These are phyloP conservation scores for Arthonia radiata DNA, from an alignment of 495 filamentous ascomycete genomes.

Conservation along the genomic window DNA sequence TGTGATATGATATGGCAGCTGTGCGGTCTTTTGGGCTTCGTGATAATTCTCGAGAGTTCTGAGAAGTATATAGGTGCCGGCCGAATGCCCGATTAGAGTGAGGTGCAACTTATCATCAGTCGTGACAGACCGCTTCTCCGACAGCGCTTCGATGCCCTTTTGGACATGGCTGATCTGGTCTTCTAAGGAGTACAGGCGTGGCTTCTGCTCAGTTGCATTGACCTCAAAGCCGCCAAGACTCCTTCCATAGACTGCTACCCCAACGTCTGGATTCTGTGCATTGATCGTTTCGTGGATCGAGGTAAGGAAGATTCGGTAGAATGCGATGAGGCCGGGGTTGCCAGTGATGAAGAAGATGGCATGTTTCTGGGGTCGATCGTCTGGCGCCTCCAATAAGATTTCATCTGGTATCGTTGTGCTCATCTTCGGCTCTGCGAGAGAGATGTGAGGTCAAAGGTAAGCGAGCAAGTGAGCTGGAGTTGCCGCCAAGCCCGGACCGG, in stretches of 20 bases:
- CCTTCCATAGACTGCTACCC: slow-evolving; percentile 29
- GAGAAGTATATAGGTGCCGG: slow-evolving; percentile 13
- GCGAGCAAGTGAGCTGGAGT: too few species aligned
- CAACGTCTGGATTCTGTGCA: slow-evolving; percentile 2
- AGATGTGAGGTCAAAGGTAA: too few species aligned
- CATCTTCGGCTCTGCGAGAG: too few species aligned
- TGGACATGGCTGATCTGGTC: slow-evolving; percentile 33
- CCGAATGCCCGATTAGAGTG: slow-evolving; percentile 32
- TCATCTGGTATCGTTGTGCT: too few species aligned
- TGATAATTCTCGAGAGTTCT: slow-evolving; percentile 4
- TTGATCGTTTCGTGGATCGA: slow-evolving; percentile 16
- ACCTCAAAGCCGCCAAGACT: slow-evolving; percentile 50
- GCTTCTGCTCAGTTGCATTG: slow-evolving; percentile 6
- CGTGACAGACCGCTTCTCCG: slow-evolving; percentile 1
- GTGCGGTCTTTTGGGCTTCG: not conserved
- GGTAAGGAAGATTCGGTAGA: slow-evolving; percentile 52
- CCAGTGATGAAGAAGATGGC: slow-evolving; percentile 51
- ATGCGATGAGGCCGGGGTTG: slow-evolving; percentile 65
- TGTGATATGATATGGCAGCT: too few species aligned
- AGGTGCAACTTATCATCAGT: slow-evolving; percentile 16
- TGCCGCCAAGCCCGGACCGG: too few species aligned
- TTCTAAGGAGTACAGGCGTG: slow-evolving; percentile 21
- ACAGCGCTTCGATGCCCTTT: slow-evolving; percentile 10
- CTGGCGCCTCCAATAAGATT: too few species aligned
- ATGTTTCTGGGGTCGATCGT: too few species aligned